Evolutionary conservation across 2,329 filamentous ascomycete genomes (phyloP), one percentile per base, ranked within the genome.

Genomic region (Eutypa lata): DNA sequence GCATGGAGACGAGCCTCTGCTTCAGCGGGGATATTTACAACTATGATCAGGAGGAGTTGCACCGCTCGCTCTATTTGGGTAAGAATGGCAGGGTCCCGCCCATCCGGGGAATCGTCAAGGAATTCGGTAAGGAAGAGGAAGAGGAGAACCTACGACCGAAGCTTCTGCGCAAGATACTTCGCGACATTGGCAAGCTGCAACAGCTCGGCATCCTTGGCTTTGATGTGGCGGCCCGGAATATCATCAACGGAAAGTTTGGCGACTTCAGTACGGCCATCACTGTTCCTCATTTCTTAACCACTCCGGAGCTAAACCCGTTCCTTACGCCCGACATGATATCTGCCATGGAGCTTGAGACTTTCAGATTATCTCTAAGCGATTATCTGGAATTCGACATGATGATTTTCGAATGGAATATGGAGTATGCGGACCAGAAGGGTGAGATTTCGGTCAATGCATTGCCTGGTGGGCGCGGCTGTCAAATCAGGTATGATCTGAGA

Each of bases 221-320:
- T 40, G 59, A 61, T 42, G 37, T 56, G 16, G 38, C 19, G 14
- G 18, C 42, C 44, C 50, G 53, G 14, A 61, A 67, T 42, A 6
- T 63, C 11, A 52, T 65, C 49, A 50, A 47, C 50, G 53, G 57
- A 47, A 65, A 64, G 43, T 2, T 62, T 2, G 26, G 49, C 48
- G 61, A 67, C 51, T 62, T 68, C 43, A 65, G 62, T 54, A 57
- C 33, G 5, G 50, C 61, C 46, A 47, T 64, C 19, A 67, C 65
- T 6, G 16, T 53, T 7, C 64, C 65, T 13, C 64, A 67, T 49
- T 60, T 53, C 26, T 8, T 57, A 8, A 61, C 51, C 18, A 55
- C 28, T 14, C 55, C 53, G 24, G 55, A 55, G 51, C 53, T 57
- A 22, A 57, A 55, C 45, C 53, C 53, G 47, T 19, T 35, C 50